Base-by-base conservation (phyloP, 179 eudicot species). In the Vitellaria paradoxa region DNA sequence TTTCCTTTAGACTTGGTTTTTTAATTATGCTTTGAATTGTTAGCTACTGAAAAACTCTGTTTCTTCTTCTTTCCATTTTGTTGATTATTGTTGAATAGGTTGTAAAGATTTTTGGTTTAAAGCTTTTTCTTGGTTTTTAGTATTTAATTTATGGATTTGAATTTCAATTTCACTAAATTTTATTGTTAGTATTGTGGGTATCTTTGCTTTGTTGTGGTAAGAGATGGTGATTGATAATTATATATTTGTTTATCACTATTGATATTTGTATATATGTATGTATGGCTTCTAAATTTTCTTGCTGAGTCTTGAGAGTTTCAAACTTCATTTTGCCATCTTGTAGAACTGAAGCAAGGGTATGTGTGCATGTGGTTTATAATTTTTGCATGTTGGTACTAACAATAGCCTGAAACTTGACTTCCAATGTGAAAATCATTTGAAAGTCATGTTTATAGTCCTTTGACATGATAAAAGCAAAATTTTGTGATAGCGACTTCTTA, bases 151-250 rank as follows among this genome's bases (percentile, higher is more conserved):
- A 30, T 30, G 37, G 37, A 30, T 30, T 21, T 68, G 56, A 49
- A 13, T 2, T 75, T n/a, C 7, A n/a, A 15, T 45, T 15, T 63
- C 69, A 26, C 18, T 21, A 7, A 50, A 63, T 46, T 42, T 18
- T 50, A 11, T 17, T 7, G 18, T 75, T 24, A 30, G 11, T 66
- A 50, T 1, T 47, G 26, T 50, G 61, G 68, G 11, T 79, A 15
- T 57, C 68, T 83, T 76, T 76, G 73, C 68, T 72, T 83, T 49
- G 67, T 79, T 64, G 70, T 76, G 74, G 78, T 63, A 47, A 66
- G 37, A 59, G 46, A 67, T 74, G 70, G 55, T 68, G 6, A 40
- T 79, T 69, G 59, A n/a, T 68, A 14, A 60, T 50, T 20, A 9
- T 24, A 6, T 15, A 13, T 52, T 50, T 18, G 12, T 42, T 23